Base-by-base conservation (phyloP, 2,329 filamentous ascomycete species). In the Zasmidium cellare region DNA sequence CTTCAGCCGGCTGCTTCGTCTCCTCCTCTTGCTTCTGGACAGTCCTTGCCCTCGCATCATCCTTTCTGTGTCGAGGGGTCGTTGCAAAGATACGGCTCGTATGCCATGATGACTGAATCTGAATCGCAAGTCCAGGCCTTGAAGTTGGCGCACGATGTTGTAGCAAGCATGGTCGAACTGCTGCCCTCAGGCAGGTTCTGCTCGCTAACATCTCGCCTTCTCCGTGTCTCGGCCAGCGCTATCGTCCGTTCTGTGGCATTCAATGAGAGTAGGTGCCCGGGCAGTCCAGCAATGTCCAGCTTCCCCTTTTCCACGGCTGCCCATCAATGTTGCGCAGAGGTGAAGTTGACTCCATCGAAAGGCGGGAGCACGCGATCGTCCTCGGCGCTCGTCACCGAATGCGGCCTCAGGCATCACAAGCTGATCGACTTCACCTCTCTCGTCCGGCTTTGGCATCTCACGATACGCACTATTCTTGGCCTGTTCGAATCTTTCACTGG, bases 61-160 rank as follows among this genome's bases (percentile, higher is more conserved):
- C 72, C 74, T 80, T 71, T 70, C 73, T 67, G 69, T 78, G 76
- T 3, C 72, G 72, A 20, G 75, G 75, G 51, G 72, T 75, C 7
- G 74, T 75, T 19, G 76, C 73, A 65, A 80, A 80, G 59, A 80
- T 73, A 51, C 77, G 74, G 46, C 55, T 64, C n/a, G 59, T 49
- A 19, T 60, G 59, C 66, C 65, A 67, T 62, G 61, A 35, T 22
- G 58, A 35, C 20, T 62, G 62, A 16, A 66, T 55, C 14, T 51
- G 60, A 19, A 64, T 51, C 9, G 60, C 31, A 9, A 57, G 44
- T 19, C 51, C 47, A 6, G 51, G 53, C 38, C 55, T 54, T 11
- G 19, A 9, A 3, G 22, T 14, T 7, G 16, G n/a, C 11, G 51
- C 11, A 24, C 49, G 47, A 48, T 46, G 28, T 23, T 50, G 61